phyloP scores from a whole-genome alignment of 305 asterid species.

The Fraxinus baroniana region DNA sequence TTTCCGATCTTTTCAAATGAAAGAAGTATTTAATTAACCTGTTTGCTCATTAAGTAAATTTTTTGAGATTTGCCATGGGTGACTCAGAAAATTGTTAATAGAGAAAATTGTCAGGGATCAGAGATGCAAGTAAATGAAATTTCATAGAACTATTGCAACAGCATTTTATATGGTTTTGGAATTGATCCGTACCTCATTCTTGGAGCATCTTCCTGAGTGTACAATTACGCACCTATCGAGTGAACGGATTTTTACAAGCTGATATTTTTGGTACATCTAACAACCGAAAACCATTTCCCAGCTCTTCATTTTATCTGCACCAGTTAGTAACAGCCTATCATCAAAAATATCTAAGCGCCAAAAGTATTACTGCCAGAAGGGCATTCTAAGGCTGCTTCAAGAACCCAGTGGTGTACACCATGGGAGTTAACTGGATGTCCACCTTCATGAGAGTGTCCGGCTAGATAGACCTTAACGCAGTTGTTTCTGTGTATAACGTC shows the following conservation, averaged over 20 bases:
- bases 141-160: not conserved
- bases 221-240: not conserved
- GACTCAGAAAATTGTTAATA: not conserved
- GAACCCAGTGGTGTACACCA: conserved; percentile 77
- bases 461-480: conserved; percentile 77
- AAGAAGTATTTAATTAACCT: not conserved
- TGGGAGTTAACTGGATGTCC: conserved; percentile 55
- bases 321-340: conserved; percentile 53
- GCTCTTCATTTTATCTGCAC: conserved; percentile 59
- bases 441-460: conserved; percentile 77
- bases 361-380: conserved; percentile 73
- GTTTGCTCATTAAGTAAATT: not conserved
- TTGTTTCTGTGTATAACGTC: conserved; percentile 56
- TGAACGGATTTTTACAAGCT: not conserved
- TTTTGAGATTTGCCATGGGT: not conserved
- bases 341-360: conserved; percentile 60
- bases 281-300: conserved; percentile 58
- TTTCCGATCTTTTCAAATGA: not conserved
- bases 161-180: not conserved
- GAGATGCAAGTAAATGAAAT: not conserved
- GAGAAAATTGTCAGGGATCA: not conserved
- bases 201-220: not conserved
- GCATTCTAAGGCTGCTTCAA: conserved; percentile 87
- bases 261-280: conserved; percentile 22
- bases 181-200: not conserved